Evolutionary conservation across 140 eudicot species (phyloP).

Genomic region (Anethum foeniculum): DNA sequence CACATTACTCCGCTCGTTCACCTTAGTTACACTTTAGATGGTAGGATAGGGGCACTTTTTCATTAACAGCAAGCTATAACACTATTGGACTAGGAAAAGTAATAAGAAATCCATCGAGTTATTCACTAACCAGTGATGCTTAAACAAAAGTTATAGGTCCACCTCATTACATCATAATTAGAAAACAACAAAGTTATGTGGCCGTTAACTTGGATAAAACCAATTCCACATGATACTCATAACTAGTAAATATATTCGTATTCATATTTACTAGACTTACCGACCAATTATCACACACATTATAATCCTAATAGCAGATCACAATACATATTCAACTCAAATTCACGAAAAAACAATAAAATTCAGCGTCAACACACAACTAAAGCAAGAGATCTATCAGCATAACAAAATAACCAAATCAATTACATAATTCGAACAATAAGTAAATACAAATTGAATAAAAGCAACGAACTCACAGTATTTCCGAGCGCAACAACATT

Average conservation of each 20-base stretch:
- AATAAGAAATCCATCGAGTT: not conserved
- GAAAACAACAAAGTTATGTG: not conserved
- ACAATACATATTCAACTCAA: not conserved
- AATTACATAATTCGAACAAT: constrained; percentile 12
- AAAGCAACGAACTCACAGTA: constrained; percentile 43
- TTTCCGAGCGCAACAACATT: constrained; percentile 91
- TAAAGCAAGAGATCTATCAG: constrained; percentile 26
- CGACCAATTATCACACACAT: not conserved
- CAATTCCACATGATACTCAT: not conserved
- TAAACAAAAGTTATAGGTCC: not conserved
- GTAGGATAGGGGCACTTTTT: not conserved
- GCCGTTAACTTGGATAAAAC: not conserved
- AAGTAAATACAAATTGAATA: not conserved
- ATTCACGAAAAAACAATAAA: not conserved
- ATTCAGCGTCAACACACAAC: not conserved
- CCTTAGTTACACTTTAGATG: not conserved
- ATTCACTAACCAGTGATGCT: not conserved
- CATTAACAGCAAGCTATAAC: not conserved
- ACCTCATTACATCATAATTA: not conserved
- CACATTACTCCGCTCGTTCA: not conserved
- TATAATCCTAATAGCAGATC: not conserved
- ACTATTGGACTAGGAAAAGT: not conserved
- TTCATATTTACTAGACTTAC: not conserved
- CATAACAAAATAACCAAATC: not conserved
- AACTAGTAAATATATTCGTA: not conserved